phyloP scores from a whole-genome alignment of 176 grass and related monocot genomes.

The Elaeis guineensis region DNA sequence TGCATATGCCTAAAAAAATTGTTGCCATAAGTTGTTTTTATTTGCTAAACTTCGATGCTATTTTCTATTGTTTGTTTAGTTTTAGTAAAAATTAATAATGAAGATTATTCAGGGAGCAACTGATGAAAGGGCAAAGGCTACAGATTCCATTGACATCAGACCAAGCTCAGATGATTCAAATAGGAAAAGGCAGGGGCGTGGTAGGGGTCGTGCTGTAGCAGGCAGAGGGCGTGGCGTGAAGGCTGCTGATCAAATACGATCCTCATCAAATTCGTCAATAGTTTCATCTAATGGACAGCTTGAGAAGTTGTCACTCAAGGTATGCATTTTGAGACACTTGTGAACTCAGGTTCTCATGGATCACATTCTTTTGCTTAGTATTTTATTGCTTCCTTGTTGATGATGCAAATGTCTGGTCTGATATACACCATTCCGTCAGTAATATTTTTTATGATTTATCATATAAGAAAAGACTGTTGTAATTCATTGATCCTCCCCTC shows the following conservation, averaged over 20 bases:
- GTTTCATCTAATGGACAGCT: slow-evolving; percentile 57
- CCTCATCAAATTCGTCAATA: slow-evolving; percentile 29
- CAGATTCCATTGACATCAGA: slow-evolving; percentile 43
- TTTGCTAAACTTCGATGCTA: background rate
- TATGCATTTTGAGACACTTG: slow-evolving; percentile 10
- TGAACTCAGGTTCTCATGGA: background rate
- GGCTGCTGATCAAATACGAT: slow-evolving; percentile 44
- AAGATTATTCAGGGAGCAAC: slow-evolving; percentile 26
- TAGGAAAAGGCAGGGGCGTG: slow-evolving; percentile 73
- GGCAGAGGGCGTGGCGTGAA: slow-evolving; percentile 71
- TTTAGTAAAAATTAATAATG: background rate
- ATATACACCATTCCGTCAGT: too few relatives aligned
- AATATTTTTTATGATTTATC: too few relatives aligned
- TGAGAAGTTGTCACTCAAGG: slow-evolving; percentile 58
- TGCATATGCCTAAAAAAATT: too few relatives aligned
- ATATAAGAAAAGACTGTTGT: too few relatives aligned
- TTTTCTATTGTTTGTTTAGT: slow-evolving; percentile 22
- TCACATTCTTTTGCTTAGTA: too few relatives aligned
- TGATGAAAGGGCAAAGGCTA: slow-evolving; percentile 43
- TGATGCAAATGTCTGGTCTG: too few relatives aligned
- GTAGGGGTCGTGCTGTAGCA: slow-evolving; percentile 66
- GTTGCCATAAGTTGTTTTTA: too few relatives aligned
- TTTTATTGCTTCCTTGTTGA: too few relatives aligned
- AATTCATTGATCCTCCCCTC: too few relatives aligned
- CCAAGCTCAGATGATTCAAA: slow-evolving; percentile 43